Base-by-base conservation (phyloP, 2,329 filamentous ascomycete species). In the Sporothrix brunneoviolacea region DNA sequence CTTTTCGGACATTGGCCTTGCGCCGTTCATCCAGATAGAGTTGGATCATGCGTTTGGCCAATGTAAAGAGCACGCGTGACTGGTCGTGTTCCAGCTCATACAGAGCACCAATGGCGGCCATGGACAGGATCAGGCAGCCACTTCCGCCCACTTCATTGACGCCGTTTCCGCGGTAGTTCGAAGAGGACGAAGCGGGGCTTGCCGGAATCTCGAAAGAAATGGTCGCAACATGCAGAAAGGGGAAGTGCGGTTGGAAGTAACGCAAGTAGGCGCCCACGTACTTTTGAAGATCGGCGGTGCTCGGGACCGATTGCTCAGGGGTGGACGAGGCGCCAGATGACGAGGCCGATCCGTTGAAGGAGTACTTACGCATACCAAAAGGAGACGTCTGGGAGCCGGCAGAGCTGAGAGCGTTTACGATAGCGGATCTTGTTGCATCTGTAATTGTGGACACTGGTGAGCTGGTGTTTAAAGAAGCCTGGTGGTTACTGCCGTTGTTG, bases 21-120 rank as follows among this genome's bases (percentile, higher is more conserved):
- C 90, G 83, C 52, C 90, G 80, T 65, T 95, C 90, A 65, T 97
- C 91, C 30, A 98, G 79, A 64, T 95, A 95, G 54, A 91, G 75
- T 56, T 91, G 84, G 52, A 97, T 94, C 84, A 95, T 89, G 69
- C 90, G 94, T 73, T 96, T 96, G 43, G 91, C 88, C 63, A 90
- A 85, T 59, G 95, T 88, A 61, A 96, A 96, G 8, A 98, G 70
- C 41, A 94, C 86, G 64, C 85, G 86, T 21, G 91, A 94, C 50
- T 85, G 79, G 24, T 76, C 75, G 52, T 84, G 81, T 53, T 97
- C 91, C 62, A 84, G 81, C 69, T 96, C 91, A 68, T 95, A 96
- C 35, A 96, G 73, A 32, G 72, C 70, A 47, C 72, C 72, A 51
- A 79, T 78, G n/a, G 89, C 87, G 41, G 88, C 87, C 84, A 94